A percentile compares a stretch with the other conserved stretches of the same genome.
Evolutionary conservation across 73 alveolate genomes (phyloP).

Genomic region (Blepharisma japonicum): DNA sequence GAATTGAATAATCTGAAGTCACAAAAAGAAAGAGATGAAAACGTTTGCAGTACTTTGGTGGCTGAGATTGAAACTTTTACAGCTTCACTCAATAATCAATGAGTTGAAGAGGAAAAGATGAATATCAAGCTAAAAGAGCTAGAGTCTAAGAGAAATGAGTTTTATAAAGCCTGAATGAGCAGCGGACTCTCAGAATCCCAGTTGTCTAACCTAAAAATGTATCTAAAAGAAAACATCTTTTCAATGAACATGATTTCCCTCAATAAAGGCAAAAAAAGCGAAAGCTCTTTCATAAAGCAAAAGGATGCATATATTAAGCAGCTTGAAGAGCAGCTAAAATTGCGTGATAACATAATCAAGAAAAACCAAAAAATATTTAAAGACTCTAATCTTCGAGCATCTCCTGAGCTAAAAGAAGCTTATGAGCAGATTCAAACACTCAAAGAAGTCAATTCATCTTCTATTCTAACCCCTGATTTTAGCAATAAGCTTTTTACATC

Average conservation of each 20-base stretch:
- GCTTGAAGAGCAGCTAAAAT: conserved; percentile 30
- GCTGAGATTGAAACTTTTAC: background rate
- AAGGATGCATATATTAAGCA: conserved; percentile 21
- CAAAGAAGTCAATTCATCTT: no score
- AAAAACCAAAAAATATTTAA: no score
- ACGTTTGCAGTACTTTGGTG: no score
- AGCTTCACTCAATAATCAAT: background rate
- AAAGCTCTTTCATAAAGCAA: background rate
- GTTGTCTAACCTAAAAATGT: background rate
- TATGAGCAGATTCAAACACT: no score
- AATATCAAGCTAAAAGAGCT: background rate
- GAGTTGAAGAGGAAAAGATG: background rate
- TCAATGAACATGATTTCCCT: no score
- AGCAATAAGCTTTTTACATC: no score
- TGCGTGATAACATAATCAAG: background rate
- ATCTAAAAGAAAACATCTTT: no score
- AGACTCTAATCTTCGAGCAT: no score
- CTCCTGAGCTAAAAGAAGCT: no score
- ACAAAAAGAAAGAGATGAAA: background rate
- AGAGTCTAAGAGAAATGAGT: conserved; percentile 4
- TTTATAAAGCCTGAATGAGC: background rate
- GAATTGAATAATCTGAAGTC: background rate
- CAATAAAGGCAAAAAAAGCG: no score
- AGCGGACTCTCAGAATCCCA: background rate
- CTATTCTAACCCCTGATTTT: no score